Evolutionary conservation across 202 grass and related monocot genomes (phyloP).

Genomic region (Cymbopogon flexuosus): DNA sequence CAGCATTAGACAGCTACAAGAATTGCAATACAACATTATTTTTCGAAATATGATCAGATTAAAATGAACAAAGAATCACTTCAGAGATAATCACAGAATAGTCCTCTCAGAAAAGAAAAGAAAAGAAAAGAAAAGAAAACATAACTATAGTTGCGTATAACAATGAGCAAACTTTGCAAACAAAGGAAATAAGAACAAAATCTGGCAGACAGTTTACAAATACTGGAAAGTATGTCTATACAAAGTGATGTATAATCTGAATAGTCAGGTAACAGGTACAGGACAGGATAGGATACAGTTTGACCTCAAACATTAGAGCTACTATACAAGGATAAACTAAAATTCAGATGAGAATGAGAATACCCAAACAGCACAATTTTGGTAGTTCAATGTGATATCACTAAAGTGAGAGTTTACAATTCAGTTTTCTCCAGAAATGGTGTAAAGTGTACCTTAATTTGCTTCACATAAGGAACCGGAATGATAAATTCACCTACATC

Average conservation of each 20-base stretch:
- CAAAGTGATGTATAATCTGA: neutral
- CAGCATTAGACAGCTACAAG: constrained; percentile 65
- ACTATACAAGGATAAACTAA: neutral
- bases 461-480: constrained; percentile 91
- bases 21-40: constrained; percentile 9
- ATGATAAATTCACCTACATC: constrained; percentile 99
- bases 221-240: constrained; percentile 1
- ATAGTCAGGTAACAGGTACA: neutral
- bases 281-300: neutral
- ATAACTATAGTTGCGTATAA: constrained; percentile 1
- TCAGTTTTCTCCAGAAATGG: neutral
- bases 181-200: neutral
- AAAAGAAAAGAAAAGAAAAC: constrained; percentile 1
- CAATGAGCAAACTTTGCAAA: neutral
- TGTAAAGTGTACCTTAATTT: constrained; percentile 67
- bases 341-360: neutral
- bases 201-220: neutral
- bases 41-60: neutral
- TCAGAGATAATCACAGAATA: neutral
- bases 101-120: neutral
- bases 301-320: neutral
- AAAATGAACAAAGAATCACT: neutral
- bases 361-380: neutral
- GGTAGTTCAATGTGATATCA: constrained; percentile 10
- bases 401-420: neutral